These are phyloP conservation scores for Salvia hispanica DNA, from an alignment of 257 asterid genomes.

Conservation along the genomic window DNA sequence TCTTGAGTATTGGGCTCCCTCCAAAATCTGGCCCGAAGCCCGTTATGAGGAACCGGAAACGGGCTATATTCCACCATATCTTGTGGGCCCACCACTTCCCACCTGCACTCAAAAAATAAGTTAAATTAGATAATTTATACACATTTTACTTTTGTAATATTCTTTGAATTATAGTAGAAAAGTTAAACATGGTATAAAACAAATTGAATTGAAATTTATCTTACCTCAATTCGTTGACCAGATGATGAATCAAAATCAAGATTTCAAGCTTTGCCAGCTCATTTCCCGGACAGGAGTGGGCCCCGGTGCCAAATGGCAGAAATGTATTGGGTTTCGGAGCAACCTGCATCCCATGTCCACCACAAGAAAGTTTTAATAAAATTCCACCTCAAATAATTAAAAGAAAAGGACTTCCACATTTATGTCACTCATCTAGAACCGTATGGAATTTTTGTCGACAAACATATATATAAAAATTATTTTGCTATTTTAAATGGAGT, in stretches of 20 bases:
- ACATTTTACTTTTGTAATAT: background rate
- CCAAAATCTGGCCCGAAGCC: conserved; percentile 68
- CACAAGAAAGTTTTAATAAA: conserved; percentile 29
- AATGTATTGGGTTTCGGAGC: conserved; percentile 74
- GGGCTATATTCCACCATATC: conserved; percentile 60
- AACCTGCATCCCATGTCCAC: conserved; percentile 50
- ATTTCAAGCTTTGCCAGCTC: conserved; percentile 87
- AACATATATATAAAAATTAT: background rate
- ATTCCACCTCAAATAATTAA: conserved; percentile 29
- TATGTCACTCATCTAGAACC: conserved; percentile 30
- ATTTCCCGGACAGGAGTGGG: conserved; percentile 90
- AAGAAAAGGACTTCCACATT: background rate
- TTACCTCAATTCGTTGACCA: conserved; percentile 71
- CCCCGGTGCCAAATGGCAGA: conserved; percentile 95
- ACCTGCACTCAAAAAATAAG: conserved; percentile 49
- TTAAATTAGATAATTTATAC: background rate
- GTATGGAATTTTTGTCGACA: conserved; percentile 1
- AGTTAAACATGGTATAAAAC: background rate
- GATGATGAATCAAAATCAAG: conserved; percentile 65
- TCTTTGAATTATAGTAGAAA: background rate
- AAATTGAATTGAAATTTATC: conserved; percentile 14
- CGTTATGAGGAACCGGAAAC: conserved; percentile 75
- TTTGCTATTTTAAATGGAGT: background rate
- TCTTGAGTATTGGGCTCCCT: conserved; percentile 39
- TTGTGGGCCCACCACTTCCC: conserved; percentile 60